Evolutionary conservation across 2,329 filamentous ascomycete species (phyloP).

Genomic region (Cercospora beticola): DNA sequence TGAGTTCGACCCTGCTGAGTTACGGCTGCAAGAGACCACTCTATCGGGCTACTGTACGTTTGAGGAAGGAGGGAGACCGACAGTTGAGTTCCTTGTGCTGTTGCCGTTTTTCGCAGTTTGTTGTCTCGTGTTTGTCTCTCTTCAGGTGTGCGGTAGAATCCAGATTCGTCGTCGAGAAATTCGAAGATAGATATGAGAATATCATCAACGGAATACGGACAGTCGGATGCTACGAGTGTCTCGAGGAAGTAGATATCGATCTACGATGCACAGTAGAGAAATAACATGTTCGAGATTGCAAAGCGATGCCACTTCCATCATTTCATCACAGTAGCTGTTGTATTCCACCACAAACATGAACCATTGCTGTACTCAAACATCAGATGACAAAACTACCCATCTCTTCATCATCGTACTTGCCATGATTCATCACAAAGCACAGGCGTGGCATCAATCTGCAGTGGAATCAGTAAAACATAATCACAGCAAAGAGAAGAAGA

Average conservation of each 20-base stretch:
- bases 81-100: not conserved
- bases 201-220: not conserved
- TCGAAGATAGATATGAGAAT: too few species aligned
- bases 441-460: not conserved
- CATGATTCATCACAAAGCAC: not conserved
- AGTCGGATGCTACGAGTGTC: not conserved
- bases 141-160: too few species aligned
- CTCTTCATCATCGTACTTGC: not conserved
- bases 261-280: not conserved
- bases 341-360: too few species aligned
- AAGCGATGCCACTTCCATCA: too few species aligned
- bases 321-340: too few species aligned
- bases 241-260: not conserved
- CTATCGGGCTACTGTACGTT: not conserved
- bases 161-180: too few species aligned
- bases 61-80: not conserved
- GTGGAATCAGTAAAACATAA: not conserved
- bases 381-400: not conserved
- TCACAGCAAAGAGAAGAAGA: not conserved
- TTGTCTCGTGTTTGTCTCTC: not conserved
- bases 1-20: not conserved
- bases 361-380: not conserved
- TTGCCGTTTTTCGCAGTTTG: not conserved
- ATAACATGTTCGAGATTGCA: too few species aligned
- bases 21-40: not conserved